Conservation (phyloP, 495 filamentous ascomycete genomes). For the Aspergillus indologenus region DNA sequence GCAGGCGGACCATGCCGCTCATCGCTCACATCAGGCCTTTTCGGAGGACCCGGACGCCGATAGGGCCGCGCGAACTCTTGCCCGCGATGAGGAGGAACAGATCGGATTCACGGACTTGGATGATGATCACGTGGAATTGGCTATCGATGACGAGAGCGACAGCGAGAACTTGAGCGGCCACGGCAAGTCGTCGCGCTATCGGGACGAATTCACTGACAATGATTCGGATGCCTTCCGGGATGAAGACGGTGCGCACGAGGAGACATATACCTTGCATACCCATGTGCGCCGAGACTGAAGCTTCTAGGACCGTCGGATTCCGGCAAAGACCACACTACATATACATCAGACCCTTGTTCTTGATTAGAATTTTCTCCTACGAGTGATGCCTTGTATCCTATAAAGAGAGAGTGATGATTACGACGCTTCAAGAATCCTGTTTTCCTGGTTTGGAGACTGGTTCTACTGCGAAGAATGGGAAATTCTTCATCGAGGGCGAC, state of each 20-base stretch:
- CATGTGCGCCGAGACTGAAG: conserved; percentile 29
- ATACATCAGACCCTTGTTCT: conserved; percentile 6
- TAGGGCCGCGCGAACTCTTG: conserved; percentile 40
- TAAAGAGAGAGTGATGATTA: background rate
- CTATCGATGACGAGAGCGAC: conserved; percentile 39
- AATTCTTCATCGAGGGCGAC: background rate
- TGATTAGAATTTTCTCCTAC: conserved; percentile 13
- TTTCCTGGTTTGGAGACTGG: background rate
- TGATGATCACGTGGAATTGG: conserved; percentile 42
- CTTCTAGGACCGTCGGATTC: conserved; percentile 4
- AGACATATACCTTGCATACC: conserved; percentile 47
- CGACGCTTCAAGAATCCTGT: background rate
- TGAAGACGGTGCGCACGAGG: conserved; percentile 37
- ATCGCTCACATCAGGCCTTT: conserved; percentile 39
- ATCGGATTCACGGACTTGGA: conserved; percentile 46
- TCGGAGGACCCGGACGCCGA: conserved; percentile 46
- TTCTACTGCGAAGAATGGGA: background rate
- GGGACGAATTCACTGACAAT: conserved; percentile 55
- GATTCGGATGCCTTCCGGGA: conserved; percentile 48
- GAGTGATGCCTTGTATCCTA: conserved; percentile 11
- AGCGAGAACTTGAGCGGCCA: conserved; percentile 25
- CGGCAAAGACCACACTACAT: background rate
- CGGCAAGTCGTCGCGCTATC: conserved; percentile 35
- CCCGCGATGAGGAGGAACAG: conserved; percentile 49
- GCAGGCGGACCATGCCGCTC: conserved; percentile 38